Evolutionary conservation across 345 rosid species (phyloP).

Genomic region (Eutrema japonicum): DNA sequence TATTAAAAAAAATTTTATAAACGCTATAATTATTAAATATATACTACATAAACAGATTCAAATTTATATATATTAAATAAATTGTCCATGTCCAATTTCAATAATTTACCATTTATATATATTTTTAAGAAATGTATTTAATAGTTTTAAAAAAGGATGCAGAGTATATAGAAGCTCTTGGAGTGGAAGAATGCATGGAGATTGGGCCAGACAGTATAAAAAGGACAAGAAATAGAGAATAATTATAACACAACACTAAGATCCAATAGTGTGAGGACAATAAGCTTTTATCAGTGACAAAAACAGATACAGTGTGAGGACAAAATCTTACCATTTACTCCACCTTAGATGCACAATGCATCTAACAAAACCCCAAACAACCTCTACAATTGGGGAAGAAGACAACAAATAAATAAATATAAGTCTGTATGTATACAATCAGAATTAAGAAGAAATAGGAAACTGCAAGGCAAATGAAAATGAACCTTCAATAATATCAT

Average conservation of each 20-base stretch:
- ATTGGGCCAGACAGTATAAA: conserved; percentile 28
- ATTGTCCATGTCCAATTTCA: neutral
- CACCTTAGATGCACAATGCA: conserved; percentile 38
- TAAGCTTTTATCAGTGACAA: conserved; percentile 30
- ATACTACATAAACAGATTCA: neutral
- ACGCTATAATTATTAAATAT: neutral
- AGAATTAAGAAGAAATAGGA: neutral
- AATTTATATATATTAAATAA: neutral
- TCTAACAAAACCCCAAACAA: conserved; percentile 33
- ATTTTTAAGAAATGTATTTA: neutral
- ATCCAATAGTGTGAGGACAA: conserved; percentile 39
- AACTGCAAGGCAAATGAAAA: conserved; percentile 31
- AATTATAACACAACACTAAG: conserved; percentile 28
- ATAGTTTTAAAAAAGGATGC: neutral
- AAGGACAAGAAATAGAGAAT: conserved; percentile 39
- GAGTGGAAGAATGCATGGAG: conserved; percentile 32
- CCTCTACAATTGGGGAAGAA: conserved; percentile 18
- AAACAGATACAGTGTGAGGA: conserved; percentile 23
- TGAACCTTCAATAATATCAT: conserved; percentile 25
- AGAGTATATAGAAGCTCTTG: conserved; percentile 12
- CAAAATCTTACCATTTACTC: conserved; percentile 28
- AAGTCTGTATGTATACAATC: neutral
- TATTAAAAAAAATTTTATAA: neutral
- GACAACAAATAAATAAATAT: conserved; percentile 7
- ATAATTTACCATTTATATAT: neutral